Conservation (phyloP, 345 rosid species). For the Populus euphratica region DNA sequence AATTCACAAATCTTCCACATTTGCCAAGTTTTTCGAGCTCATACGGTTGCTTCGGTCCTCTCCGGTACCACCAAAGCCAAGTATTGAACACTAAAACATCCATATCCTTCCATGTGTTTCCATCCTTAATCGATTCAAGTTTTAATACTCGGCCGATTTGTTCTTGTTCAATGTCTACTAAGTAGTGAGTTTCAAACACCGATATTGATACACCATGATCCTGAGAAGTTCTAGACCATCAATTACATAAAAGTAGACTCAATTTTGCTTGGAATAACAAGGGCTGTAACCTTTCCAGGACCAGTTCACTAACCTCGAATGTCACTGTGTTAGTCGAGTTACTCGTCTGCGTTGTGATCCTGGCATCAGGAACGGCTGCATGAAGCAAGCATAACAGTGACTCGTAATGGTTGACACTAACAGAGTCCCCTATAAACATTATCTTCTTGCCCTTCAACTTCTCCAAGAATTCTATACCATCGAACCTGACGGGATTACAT, state of each 20-base stretch:
- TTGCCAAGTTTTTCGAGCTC: slow-evolving; percentile 1
- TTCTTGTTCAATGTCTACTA: slow-evolving; percentile 53
- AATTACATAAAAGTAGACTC: not conserved
- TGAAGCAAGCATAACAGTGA: slow-evolving; percentile 56
- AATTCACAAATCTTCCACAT: not conserved
- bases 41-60: slow-evolving; percentile 55
- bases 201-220: slow-evolving; percentile 46
- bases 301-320: slow-evolving; percentile 39
- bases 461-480: slow-evolving; percentile 41
- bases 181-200: slow-evolving; percentile 29
- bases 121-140: slow-evolving; percentile 45
- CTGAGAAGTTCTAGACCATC: slow-evolving; percentile 26
- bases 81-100: slow-evolving; percentile 63
- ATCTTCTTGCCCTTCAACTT: slow-evolving; percentile 46
- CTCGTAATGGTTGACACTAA: slow-evolving; percentile 58
- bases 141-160: slow-evolving; percentile 50
- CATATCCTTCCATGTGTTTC: slow-evolving; percentile 44
- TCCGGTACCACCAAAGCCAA: slow-evolving; percentile 74
- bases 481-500: slow-evolving; percentile 36
- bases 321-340: slow-evolving; percentile 16
- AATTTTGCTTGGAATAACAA: not conserved
- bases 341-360: slow-evolving; percentile 15
- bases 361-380: slow-evolving; percentile 45
- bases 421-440: slow-evolving; percentile 63
- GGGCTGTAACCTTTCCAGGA: not conserved